These are phyloP conservation scores for Epichloe coenophiala DNA, from an alignment of 2,329 filamentous ascomycete genomes.

Conservation along the genomic window DNA sequence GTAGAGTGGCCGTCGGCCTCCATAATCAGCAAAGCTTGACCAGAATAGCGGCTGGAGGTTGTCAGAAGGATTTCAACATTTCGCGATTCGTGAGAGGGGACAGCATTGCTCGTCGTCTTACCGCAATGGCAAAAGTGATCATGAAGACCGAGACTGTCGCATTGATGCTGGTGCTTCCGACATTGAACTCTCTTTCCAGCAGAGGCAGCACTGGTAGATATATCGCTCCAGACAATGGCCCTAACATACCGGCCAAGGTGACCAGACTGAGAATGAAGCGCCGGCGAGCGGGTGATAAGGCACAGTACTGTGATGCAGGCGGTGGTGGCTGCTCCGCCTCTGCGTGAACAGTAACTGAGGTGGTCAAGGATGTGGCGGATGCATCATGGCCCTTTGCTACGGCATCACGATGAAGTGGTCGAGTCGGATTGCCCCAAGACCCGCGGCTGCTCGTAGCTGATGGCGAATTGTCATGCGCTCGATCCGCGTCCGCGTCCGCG, in stretches of 20 bases:
- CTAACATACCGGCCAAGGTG: conserved; percentile 27
- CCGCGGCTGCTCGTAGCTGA: neutral
- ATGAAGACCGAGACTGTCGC: conserved; percentile 31
- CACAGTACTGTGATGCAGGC: conserved; percentile 20
- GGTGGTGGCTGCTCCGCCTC: neutral
- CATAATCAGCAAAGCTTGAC: conserved; percentile 24
- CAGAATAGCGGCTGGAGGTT: conserved; percentile 24
- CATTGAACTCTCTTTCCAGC: conserved; percentile 24
- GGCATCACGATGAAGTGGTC: neutral
- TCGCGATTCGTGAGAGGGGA: too few relatives aligned
- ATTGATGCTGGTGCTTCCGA: conserved; percentile 23
- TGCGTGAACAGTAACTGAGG: neutral
- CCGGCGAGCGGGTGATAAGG: conserved; percentile 20
- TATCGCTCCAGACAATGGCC: conserved; percentile 28
- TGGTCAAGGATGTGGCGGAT: neutral
- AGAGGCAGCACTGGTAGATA: conserved; percentile 27
- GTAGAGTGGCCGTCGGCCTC: conserved; percentile 26
- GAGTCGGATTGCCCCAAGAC: neutral
- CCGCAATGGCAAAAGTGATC: conserved; percentile 27
- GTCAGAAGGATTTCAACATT: neutral
- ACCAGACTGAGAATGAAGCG: conserved; percentile 25
- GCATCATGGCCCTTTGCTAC: neutral
- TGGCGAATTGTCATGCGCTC: neutral
- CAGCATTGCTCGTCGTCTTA: conserved; percentile 5
- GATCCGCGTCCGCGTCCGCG: neutral